Conservation (phyloP, 2,329 filamentous ascomycete genomes). For the Nothopassalora personata region DNA sequence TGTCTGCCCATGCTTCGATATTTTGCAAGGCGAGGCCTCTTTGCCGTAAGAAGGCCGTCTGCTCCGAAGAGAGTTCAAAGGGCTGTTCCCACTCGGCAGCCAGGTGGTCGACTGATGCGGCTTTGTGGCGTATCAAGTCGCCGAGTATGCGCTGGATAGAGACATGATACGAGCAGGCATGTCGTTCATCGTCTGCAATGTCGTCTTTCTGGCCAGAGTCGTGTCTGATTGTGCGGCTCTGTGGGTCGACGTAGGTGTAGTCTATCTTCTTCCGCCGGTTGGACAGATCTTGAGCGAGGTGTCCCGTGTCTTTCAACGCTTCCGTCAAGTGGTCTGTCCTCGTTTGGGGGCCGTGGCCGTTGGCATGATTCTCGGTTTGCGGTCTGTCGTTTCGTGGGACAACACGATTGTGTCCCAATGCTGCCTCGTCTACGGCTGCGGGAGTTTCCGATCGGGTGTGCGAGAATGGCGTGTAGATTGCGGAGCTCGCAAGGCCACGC, state of each 20-base stretch:
- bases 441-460: background rate
- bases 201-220: background rate
- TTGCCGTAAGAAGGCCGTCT: conserved; percentile 11
- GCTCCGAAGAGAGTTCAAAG: conserved; percentile 8
- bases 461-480: background rate
- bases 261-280: conserved; percentile 1
- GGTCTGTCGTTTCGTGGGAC: background rate
- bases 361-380: background rate
- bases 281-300: background rate
- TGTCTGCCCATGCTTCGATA: conserved; percentile 23
- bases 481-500: background rate
- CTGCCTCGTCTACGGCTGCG: background rate
- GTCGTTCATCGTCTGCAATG: background rate
- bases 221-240: background rate
- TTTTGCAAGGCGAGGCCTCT: conserved; percentile 20
- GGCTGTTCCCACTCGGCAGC: conserved; percentile 12
- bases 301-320: conserved; percentile 3
- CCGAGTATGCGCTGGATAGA: conserved; percentile 16
- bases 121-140: conserved; percentile 14
- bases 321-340: conserved; percentile 11
- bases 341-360: background rate
- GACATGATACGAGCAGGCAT: background rate
- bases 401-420: no score
- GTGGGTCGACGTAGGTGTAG: conserved; percentile 8
- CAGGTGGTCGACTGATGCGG: conserved; percentile 1